Evolutionary conservation across 352 stramenopile genomes (phyloP).

Genomic region (Phytophthora uliginosa): DNA sequence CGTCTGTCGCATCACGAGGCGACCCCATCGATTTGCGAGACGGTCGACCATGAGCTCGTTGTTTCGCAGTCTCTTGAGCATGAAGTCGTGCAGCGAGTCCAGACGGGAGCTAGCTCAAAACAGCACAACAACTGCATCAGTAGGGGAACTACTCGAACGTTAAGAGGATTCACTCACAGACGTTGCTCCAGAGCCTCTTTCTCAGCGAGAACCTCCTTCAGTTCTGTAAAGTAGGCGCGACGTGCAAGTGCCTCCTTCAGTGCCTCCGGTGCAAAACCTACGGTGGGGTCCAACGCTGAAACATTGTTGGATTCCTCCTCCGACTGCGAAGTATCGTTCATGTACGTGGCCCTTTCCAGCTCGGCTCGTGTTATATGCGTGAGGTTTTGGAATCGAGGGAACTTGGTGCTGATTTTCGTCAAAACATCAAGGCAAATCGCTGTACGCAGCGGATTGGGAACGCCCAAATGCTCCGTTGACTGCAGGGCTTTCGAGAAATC

Average conservation of each 20-base stretch:
- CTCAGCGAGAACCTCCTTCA: constrained; percentile 50
- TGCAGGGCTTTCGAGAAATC: constrained; percentile 58
- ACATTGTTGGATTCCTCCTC: background rate
- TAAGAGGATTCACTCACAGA: constrained; percentile 35
- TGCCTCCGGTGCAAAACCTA: constrained; percentile 20
- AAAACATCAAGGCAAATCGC: constrained; percentile 71
- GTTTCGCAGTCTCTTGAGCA: constrained; percentile 64
- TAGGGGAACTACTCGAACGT: background rate
- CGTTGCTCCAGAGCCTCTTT: constrained; percentile 49
- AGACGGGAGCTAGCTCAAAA: constrained; percentile 47
- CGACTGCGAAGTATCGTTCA: constrained; percentile 18
- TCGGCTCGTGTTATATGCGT: constrained; percentile 45
- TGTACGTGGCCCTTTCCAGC: constrained; percentile 54
- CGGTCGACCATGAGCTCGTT: constrained; percentile 76
- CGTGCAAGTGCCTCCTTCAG: constrained; percentile 38
- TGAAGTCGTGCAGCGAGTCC: constrained; percentile 58
- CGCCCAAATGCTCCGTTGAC: constrained; percentile 63
- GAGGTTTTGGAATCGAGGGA: constrained; percentile 58
- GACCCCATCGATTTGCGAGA: constrained; percentile 59
- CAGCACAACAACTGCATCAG: background rate
- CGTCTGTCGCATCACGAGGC: constrained; percentile 62
- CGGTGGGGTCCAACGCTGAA: background rate
- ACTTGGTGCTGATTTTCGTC: constrained; percentile 52
- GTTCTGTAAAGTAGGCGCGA: constrained; percentile 68
- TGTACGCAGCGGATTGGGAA: constrained; percentile 67